Evolutionary conservation across 2,329 filamentous ascomycete species (phyloP).

Genomic region (Ophiocordyceps unilateralis): DNA sequence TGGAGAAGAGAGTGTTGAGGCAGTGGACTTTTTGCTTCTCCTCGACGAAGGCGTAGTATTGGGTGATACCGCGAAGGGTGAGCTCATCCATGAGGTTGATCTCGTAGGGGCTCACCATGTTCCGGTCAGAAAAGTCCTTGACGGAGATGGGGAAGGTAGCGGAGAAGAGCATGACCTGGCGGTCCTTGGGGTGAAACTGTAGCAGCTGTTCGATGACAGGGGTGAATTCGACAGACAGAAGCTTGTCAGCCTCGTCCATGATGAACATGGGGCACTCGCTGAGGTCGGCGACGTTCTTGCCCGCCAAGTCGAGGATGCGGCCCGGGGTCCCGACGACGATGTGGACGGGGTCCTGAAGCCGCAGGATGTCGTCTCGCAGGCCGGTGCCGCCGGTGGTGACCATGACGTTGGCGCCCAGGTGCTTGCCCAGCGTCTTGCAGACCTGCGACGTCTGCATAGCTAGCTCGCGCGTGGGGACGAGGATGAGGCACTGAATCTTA

Average conservation of each 20-base stretch:
- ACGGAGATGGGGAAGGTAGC: constrained; percentile 95
- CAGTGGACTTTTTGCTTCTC: constrained; percentile 99
- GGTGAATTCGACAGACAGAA: constrained; percentile 91
- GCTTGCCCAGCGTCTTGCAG: constrained; percentile 95
- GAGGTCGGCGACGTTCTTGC: constrained; percentile 90
- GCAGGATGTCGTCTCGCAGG: constrained; percentile 90
- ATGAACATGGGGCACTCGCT: constrained; percentile 95
- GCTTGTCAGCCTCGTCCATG: constrained; percentile 98
- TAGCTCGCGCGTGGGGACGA: constrained; percentile 91
- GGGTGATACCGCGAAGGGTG: constrained; percentile 91
- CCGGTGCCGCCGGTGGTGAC: constrained; percentile 94
- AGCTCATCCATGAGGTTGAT: constrained; percentile 99
- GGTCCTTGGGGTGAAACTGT: constrained; percentile 88
- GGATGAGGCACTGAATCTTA: constrained; percentile 91
- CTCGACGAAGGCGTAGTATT: constrained; percentile 98
- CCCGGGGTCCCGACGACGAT: constrained; percentile 96
- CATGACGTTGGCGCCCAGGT: constrained; percentile 96
- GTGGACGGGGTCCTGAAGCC: constrained; percentile 84
- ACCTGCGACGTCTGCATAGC: constrained; percentile 98
- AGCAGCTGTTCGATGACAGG: constrained; percentile 93
- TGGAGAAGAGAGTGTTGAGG: constrained; percentile 95
- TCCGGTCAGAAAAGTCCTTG: constrained; percentile 95
- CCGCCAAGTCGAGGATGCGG: constrained; percentile 86
- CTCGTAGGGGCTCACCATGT: constrained; percentile 92
- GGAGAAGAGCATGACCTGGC: constrained; percentile 98